Evolutionary conservation across 2,329 filamentous ascomycete genomes (phyloP), one percentile per base, ranked within the genome.

Genomic region (Ceratocystis alfenasii): DNA sequence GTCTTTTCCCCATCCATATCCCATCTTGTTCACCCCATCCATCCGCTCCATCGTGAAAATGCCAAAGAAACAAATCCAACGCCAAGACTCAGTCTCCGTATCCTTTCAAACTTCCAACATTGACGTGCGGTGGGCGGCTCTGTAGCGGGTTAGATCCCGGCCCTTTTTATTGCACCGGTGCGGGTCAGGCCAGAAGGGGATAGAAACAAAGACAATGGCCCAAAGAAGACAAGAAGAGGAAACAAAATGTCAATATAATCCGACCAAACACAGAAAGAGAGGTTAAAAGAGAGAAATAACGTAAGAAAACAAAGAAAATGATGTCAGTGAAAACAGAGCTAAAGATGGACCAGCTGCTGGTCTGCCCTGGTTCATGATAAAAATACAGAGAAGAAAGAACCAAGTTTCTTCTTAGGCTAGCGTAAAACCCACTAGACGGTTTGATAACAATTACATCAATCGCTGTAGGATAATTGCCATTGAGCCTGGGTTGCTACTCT

Each of bases 271-370:
- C 17, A 66, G 25, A 36, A 45, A 62, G 20, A 62, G 25, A 33
- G 48, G 28, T 25, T 25, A 61, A 64, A 64, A 60, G 53, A 60
- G 62, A 12, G 33, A 44, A 67, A 36, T 22, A 15, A 66, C 22
- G 15, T 59, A 67, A 67, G 25, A 64, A 67, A 64, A 60, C 65
- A 64, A 64, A 17, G 33, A 33, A 67, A 60, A 67, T 61, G 15
- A 44, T 15, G 41, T 57, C 28, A 59, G 30, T 59, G 30, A 36
- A 28, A 59, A 36, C 55, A 59, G 55, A 33, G 8, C 28, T 12
- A 30, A 36, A 36, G 55, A 7, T 2, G 25, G 20, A 22, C 20
- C 22, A 30, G 12, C 28, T n/a, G 36, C 22, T n/a, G 28, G 25
- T 41, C 41, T 41, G 28, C 22, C 33, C 60, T 59, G 36, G 41